These are phyloP conservation scores for Rhodomyrtus psidioides DNA, from an alignment of 441 rosid genomes.

Conservation along the genomic window DNA sequence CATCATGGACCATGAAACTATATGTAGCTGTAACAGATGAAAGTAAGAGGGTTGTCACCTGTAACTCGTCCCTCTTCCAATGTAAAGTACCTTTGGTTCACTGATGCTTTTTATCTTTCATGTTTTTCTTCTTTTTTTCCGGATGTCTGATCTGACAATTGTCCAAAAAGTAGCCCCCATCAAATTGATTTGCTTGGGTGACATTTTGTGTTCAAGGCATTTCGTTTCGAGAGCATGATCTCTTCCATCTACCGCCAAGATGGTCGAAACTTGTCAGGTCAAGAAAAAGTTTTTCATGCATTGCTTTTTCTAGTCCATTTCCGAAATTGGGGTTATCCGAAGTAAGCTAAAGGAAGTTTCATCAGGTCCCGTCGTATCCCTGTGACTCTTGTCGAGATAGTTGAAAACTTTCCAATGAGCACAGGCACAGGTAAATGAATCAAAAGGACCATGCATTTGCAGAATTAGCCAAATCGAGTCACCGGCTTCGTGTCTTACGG, in stretches of 20 bases:
- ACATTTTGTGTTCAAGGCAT: background rate
- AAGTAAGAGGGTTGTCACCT: background rate
- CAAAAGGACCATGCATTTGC: background rate
- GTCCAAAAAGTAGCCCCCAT: background rate
- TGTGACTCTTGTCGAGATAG: background rate
- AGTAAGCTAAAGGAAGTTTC: background rate
- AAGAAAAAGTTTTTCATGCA: background rate
- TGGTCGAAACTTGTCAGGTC: background rate
- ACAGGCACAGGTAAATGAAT: background rate
- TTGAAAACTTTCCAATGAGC: background rate
- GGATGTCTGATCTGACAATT: background rate
- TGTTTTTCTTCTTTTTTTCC: background rate
- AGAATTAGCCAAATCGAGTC: background rate
- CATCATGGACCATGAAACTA: background rate
- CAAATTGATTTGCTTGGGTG: background rate
- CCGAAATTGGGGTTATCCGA: background rate
- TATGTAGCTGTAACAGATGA: background rate
- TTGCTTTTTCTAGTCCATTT: background rate
- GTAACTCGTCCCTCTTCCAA: background rate
- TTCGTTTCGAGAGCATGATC: background rate
- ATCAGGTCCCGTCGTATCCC: background rate
- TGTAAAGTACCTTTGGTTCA: background rate
- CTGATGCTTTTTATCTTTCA: background rate
- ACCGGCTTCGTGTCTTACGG: background rate
- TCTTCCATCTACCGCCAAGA: background rate